Evolutionary conservation across 1,139 yeast species (phyloP).

Genomic region (Debaryomyces fabryi): DNA sequence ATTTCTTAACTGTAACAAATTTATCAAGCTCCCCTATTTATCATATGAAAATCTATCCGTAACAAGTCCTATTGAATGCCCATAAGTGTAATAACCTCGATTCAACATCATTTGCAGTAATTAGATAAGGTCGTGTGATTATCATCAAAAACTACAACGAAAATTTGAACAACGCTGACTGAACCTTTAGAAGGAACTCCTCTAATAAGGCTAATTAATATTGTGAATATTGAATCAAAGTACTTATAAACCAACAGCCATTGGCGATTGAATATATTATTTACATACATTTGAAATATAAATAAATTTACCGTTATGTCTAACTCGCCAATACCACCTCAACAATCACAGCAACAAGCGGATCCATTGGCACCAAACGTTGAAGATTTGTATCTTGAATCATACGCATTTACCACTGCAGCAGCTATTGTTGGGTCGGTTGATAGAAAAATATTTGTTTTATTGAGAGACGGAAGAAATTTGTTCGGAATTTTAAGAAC

Average conservation of each 20-base stretch:
- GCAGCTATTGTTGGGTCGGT: constrained; percentile 95
- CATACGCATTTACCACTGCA: constrained; percentile 93
- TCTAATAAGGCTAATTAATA: neutral
- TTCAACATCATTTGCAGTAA: constrained; percentile 4
- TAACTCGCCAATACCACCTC: constrained; percentile 21
- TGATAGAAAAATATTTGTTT: constrained; percentile 83
- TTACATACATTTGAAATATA: neutral
- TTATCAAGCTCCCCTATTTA: too few relatives aligned
- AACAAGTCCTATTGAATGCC: neutral
- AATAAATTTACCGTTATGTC: constrained; percentile 16
- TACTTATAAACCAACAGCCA: neutral
- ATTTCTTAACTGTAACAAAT: too few relatives aligned
- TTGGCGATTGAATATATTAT: neutral
- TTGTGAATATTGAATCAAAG: constrained; percentile 3
- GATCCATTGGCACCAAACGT: constrained; percentile 39
- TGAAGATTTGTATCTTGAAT: constrained; percentile 57
- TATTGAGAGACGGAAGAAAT: constrained; percentile 87
- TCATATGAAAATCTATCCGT: too few relatives aligned
- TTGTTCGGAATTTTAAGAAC: constrained; percentile 91
- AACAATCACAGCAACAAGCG: constrained; percentile 14
- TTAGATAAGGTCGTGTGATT: constrained; percentile 1
- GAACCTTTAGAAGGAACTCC: neutral
- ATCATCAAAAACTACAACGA: neutral
- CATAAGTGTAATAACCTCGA: neutral
- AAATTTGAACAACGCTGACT: constrained; percentile 4